These are phyloP conservation scores for Hondaea fermentalgiana DNA, from an alignment of 108 stramenopile species.

Conservation along the genomic window DNA sequence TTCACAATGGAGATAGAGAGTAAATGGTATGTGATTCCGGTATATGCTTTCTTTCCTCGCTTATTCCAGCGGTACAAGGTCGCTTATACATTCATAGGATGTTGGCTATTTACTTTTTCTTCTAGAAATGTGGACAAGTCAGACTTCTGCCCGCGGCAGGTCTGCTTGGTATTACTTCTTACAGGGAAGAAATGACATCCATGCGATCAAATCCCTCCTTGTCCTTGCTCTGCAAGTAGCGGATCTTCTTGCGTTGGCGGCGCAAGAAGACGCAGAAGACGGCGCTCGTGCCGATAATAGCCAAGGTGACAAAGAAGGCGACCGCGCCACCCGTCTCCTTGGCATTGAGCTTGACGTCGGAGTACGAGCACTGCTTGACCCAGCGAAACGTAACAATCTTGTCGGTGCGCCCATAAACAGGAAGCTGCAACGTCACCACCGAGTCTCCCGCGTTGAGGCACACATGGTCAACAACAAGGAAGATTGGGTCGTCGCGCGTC, in stretches of 20 bases:
- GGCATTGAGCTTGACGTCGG: background rate
- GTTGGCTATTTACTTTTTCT: too few species aligned
- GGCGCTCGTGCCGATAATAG: background rate
- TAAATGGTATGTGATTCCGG: too few species aligned
- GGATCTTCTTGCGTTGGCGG: background rate
- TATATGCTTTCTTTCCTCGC: too few species aligned
- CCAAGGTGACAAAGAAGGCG: background rate
- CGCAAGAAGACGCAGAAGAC: background rate
- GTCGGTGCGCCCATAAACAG: background rate
- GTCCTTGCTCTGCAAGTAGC: background rate
- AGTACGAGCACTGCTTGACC: background rate
- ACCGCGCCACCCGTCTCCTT: background rate
- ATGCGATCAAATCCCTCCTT: background rate
- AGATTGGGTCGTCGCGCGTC: background rate
- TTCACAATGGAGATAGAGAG: too few species aligned
- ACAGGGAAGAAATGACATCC: background rate
- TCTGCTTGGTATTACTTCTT: background rate
- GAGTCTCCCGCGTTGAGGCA: slow-evolving; percentile 1
- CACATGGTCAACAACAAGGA: background rate
- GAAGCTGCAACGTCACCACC: background rate
- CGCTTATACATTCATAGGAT: too few species aligned
- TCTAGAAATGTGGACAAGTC: background rate
- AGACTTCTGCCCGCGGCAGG: background rate
- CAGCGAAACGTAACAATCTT: background rate
- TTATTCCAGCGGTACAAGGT: too few species aligned